A percentile compares a stretch with the other conserved stretches of the same genome.
Conservation (phyloP, 345 rosid species). For the Melaleuca quinquenervia region DNA sequence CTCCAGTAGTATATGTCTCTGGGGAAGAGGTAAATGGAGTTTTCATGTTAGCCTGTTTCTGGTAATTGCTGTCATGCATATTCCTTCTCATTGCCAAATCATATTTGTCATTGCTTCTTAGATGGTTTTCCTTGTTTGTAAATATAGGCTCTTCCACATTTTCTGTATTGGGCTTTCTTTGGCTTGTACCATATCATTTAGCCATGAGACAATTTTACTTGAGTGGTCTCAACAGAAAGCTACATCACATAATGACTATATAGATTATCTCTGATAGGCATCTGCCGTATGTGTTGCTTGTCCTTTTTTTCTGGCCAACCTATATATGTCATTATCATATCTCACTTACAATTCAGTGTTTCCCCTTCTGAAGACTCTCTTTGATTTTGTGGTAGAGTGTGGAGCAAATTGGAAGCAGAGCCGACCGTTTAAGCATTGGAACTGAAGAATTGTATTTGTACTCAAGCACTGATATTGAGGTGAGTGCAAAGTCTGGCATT, state of each 20-base stretch:
- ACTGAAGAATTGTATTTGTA: constrained; percentile 62
- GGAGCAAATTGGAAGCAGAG: constrained; percentile 86
- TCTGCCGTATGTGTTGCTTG: background rate
- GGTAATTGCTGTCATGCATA: background rate
- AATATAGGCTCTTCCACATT: background rate
- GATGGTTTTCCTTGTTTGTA: background rate
- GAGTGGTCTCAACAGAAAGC: background rate
- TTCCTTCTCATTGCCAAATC: background rate
- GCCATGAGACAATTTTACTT: background rate
- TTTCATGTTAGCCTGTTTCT: background rate
- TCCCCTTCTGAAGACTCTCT: background rate
- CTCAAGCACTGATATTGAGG: constrained; percentile 91
- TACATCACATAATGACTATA: background rate
- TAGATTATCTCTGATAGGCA: background rate
- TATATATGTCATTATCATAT: background rate
- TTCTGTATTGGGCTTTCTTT: background rate
- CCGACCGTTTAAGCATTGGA: constrained; percentile 60
- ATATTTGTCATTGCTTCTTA: background rate
- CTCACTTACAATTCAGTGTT: background rate
- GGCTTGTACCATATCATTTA: background rate
- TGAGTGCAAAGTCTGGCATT: background rate
- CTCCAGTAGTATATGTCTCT: constrained; percentile 80
- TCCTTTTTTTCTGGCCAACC: background rate
- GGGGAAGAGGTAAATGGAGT: constrained; percentile 76
- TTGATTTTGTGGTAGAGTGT: constrained; percentile 47